These are phyloP conservation scores for Dioscorea cayenensis DNA, from an alignment of 116 monocot species.

Conservation along the genomic window DNA sequence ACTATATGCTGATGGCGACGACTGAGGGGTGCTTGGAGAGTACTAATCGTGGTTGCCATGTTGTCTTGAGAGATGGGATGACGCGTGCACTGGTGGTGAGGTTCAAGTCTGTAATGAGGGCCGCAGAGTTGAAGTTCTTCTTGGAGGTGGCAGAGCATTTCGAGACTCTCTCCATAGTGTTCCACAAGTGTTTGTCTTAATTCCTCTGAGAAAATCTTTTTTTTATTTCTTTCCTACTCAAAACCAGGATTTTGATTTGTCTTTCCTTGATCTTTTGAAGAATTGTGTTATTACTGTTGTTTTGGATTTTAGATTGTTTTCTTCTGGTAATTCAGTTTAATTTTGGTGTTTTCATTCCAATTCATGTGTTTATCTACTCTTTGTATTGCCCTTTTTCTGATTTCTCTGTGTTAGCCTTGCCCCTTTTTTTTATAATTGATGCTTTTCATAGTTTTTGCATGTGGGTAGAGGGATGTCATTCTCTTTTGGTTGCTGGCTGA, in stretches of 20 bases:
- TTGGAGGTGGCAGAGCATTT: constrained; percentile 52
- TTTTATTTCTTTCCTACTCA: neutral
- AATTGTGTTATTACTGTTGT: neutral
- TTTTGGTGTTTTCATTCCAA: too few species aligned
- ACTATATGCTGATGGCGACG: too few species aligned
- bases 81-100: constrained; percentile 51
- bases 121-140: constrained; percentile 59
- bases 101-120: constrained; percentile 31
- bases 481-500: too few species aligned
- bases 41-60: constrained; percentile 59
- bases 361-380: too few species aligned
- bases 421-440: too few species aligned
- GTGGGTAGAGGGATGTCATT: too few species aligned
- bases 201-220: neutral
- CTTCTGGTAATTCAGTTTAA: too few species aligned
- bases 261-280: neutral
- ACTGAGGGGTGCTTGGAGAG: constrained; percentile 71
- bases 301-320: too few species aligned
- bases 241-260: neutral
- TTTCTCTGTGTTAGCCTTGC: too few species aligned
- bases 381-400: too few species aligned
- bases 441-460: too few species aligned
- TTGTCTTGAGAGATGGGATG: constrained; percentile 50
- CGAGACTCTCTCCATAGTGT: constrained; percentile 33
- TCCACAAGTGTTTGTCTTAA: constrained; percentile 34